A percentile compares a stretch with the other conserved stretches of the same genome.
Evolutionary conservation across 805 yeast species (phyloP).

Genomic region (Spathaspora hagerdaliae): DNA sequence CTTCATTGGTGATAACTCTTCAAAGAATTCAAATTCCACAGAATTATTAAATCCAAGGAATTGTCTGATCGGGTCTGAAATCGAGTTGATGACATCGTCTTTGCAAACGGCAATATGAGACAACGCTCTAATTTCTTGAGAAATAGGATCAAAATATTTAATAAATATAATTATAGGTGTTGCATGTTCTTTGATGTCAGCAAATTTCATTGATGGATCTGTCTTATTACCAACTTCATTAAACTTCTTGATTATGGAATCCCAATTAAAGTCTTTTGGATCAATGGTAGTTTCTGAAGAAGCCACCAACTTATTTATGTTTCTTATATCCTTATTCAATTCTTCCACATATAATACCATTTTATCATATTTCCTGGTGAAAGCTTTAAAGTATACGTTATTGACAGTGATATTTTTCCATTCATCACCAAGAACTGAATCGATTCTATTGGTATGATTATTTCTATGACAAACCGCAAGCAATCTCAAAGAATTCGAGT

Average conservation of each 20-base stretch:
- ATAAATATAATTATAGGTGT: constrained; percentile 38
- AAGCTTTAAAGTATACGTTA: constrained; percentile 45
- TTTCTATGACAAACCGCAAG: constrained; percentile 66
- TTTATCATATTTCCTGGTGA: constrained; percentile 44
- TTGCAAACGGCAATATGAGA: constrained; percentile 54
- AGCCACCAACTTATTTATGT: constrained; percentile 17
- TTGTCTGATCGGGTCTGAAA: constrained; percentile 38
- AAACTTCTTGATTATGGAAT: constrained; percentile 14
- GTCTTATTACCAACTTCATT: constrained; percentile 8
- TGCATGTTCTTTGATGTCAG: constrained; percentile 15
- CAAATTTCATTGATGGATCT: constrained; percentile 4
- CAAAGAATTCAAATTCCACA: constrained; percentile 41
- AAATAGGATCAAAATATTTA: constrained; percentile 60
- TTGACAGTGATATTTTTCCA: constrained; percentile 42
- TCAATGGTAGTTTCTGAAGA: constrained; percentile 4
- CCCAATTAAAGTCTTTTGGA: constrained; percentile 24
- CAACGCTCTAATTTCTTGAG: constrained; percentile 59
- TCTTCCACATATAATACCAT: constrained; percentile 69
- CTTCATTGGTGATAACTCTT: constrained; percentile 57
- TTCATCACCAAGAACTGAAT: constrained; percentile 26
- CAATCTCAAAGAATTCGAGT: constrained; percentile 41
- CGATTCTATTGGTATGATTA: constrained; percentile 69
- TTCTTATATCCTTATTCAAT: constrained; percentile 34
- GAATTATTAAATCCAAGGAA: constrained; percentile 37
- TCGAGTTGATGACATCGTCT: constrained; percentile 38